These are phyloP conservation scores for Gynandropsis gynandra DNA, from an alignment of 345 rosid genomes.

Conservation along the genomic window DNA sequence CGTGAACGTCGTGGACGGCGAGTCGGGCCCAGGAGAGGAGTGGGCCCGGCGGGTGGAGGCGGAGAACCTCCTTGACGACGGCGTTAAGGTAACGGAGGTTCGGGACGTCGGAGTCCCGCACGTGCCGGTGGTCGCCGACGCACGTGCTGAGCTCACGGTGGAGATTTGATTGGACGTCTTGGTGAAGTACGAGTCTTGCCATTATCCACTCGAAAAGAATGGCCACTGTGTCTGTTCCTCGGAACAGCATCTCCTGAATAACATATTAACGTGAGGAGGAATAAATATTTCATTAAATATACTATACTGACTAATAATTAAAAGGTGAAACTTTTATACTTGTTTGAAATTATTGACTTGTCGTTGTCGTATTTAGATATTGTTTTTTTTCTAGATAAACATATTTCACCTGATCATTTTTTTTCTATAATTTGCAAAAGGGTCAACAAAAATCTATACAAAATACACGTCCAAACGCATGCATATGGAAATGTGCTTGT, in stretches of 20 bases:
- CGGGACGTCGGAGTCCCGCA: conserved; percentile 47
- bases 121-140: conserved; percentile 21
- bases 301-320: too few species aligned
- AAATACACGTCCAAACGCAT: too few species aligned
- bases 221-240: conserved; percentile 62
- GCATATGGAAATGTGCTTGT: too few species aligned
- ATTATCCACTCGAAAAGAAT: conserved; percentile 66
- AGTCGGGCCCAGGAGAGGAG: conserved; percentile 78
- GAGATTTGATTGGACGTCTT: conserved; percentile 42
- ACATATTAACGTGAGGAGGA: neutral
- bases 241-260: conserved; percentile 56
- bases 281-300: too few species aligned
- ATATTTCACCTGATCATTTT: too few species aligned
- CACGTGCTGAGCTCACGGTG: conserved; percentile 40
- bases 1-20: conserved; percentile 44
- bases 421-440: too few species aligned
- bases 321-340: too few species aligned
- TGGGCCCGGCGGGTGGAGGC: conserved; percentile 70
- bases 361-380: too few species aligned
- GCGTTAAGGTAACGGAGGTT: conserved; percentile 53
- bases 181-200: conserved; percentile 60
- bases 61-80: conserved; percentile 50
- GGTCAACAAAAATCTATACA: neutral
- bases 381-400: too few species aligned
- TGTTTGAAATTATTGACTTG: too few species aligned